These are phyloP conservation scores for Tuctoria greenei DNA, from an alignment of 176 grass and related monocot genomes.

Conservation along the genomic window DNA sequence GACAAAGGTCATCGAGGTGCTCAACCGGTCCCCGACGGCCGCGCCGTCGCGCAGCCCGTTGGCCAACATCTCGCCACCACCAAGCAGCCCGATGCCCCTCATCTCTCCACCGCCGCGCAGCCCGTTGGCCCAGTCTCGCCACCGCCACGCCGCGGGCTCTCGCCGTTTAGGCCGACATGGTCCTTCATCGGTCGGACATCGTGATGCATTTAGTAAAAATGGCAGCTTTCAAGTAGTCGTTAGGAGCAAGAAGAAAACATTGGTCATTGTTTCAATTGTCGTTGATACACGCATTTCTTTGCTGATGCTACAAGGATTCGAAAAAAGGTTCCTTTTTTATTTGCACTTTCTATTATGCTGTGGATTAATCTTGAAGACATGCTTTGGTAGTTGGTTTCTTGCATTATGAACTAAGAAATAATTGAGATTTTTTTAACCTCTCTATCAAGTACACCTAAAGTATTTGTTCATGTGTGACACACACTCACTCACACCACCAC, in stretches of 20 bases:
- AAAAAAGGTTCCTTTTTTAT: no score
- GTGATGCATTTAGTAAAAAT: not conserved
- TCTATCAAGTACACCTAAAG: no score
- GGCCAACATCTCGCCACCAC: not conserved
- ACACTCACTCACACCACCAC: no score
- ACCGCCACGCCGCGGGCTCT: not conserved
- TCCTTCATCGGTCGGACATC: not conserved
- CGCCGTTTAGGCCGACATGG: not conserved
- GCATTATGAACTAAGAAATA: no score
- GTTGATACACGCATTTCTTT: not conserved
- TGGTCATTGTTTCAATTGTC: not conserved
- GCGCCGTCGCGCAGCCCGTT: not conserved
- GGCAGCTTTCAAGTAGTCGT: not conserved
- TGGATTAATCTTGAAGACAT: not conserved
- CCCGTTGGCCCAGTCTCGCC: no score
- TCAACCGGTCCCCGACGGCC: conserved; percentile 6
- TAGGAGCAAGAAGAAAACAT: not conserved
- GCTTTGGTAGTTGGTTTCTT: no score
- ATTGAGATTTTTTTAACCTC: no score
- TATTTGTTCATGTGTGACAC: no score
- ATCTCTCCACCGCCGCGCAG: no score
- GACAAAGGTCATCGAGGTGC: not conserved
- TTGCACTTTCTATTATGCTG: not conserved
- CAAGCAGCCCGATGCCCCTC: no score
- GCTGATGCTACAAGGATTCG: not conserved